Evolutionary conservation across 352 stramenopile genomes (phyloP), one percentile per base, ranked within the genome.

Genomic region (Pythium utonaiense): DNA sequence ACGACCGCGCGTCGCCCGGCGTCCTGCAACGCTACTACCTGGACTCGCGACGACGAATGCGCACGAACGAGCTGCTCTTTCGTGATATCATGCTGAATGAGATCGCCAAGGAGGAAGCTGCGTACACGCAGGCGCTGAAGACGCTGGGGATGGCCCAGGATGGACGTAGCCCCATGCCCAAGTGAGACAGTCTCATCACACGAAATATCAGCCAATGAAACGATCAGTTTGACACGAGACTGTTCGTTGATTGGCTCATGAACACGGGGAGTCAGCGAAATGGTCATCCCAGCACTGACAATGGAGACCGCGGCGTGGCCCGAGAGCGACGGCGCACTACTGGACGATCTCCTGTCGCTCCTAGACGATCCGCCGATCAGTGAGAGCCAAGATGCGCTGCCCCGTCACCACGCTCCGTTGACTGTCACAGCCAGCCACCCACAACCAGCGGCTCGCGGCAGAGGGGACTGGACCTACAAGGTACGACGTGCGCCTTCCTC

Each of bases 31-130:
- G 53, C 8, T 60, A 52, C 27, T 52, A 52, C 40, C 41, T 52
- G 14, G 41, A 52, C 30, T 60, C 38, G 17, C 25, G 25, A 24
- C 53, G 53, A 5, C 25, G 38, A 24, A 49, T 52, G 41, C 53
- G 53, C 19, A 52, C 38, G 34, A 60, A 60, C 38, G 53, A 60
- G 25, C 28, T 60, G 38, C 22, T 60, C 13, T 60, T 60, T 27
- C 53, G 53, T 22, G 38, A 52, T 3, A 49, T 60, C 10, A 42
- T 60, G 24, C 21, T 60, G 16, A 31, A 19, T 21, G 53, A 41
- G 38, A 31, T 60, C 16, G 53, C 22, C 0, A 40, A 16, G 31
- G 53, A 51, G 40, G 3, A 53, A n/a, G 45, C 45, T 6, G 31
- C 30, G 31, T 44, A 38, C 34, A 31, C 50, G 13, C 21, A 42